Evolutionary conservation across 2,329 filamentous ascomycete genomes (phyloP), one percentile per base, ranked within the genome.

Genomic region (Fusarium sambucinum): DNA sequence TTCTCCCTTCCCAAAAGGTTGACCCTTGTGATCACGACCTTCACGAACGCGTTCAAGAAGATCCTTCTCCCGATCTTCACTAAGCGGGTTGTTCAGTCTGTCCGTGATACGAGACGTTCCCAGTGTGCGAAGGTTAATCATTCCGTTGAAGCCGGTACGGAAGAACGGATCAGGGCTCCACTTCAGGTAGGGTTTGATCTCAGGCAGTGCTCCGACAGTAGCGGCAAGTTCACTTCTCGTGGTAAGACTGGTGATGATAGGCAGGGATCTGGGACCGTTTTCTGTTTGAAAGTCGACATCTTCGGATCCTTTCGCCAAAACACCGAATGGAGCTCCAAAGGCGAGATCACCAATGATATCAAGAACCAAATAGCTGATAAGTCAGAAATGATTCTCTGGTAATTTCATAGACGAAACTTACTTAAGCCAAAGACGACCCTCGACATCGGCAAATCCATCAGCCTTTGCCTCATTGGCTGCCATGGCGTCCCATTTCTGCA

Each of bases 271-370:
- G 5, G 37, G n/a, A 7, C 54, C 37, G 2, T 41, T 32, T 16
- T 51, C 45, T 11, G 41, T 59, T 1, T 48, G 23, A 17, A 59
- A n/a, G 13, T 41, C 41, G 3, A 52, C 54, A 0, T 23, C 17
- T 13, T 61, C 46, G 10, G 54, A 61, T 1, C 45, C 54, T 14
- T 61, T 59, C 0, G 33, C 12, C 5, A 61, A 19, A 25, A 61
- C 35, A 1, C 54, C 54, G 2, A 61, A 61, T 4, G 58, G 58
- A 2, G 40, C 45, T 4, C 45, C 35, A 23, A 59, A 61, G 6
- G 41, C 30, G 9, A 61, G 54, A 12, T 59, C 54, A 5, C 40
- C 58, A 1, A 37, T 61, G 9, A 59, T 59, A 11, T 61, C 58
- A 9, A 61, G 41, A 2, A 27, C 33, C 33, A 61, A 3, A 17